phyloP scores from a whole-genome alignment of 78 protist genomes.

The Dictyostelium capitatum region DNA sequence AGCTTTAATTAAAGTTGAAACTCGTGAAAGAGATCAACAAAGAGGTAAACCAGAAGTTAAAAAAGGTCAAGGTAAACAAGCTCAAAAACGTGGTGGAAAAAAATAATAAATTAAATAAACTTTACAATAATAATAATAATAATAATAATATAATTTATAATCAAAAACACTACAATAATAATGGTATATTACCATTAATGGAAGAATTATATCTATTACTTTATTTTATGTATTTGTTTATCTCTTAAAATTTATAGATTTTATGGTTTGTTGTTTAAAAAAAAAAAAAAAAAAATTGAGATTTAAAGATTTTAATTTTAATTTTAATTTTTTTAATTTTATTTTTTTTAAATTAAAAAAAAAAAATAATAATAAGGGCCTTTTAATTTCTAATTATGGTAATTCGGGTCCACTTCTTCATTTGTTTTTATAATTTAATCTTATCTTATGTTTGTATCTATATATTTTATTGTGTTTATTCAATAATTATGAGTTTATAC shows the following conservation, averaged over 20 bases:
- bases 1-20: slow-evolving; percentile 35
- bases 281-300: too few species aligned
- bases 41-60: slow-evolving; percentile 65
- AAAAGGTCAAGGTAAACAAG: slow-evolving; percentile 73
- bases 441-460: too few species aligned
- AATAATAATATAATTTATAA: not conserved
- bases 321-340: not conserved
- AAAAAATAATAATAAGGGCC: not conserved
- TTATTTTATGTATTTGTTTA: too few species aligned
- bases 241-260: too few species aligned
- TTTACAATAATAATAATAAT: not conserved
- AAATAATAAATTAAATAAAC: not conserved
- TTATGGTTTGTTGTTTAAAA: too few species aligned
- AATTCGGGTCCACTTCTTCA: not conserved
- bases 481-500: too few species aligned
- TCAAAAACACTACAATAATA: not conserved
- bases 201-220: too few species aligned
- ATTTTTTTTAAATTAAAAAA: not conserved
- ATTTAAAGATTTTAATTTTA: not conserved
- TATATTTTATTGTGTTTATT: too few species aligned
- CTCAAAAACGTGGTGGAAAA: slow-evolving; percentile 42
- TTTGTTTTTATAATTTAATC: too few species aligned
- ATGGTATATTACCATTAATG: too few species aligned
- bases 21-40: slow-evolving; percentile 40
- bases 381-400: not conserved